phyloP scores from a whole-genome alignment of 768 basidiomycete species.

The Kwoniella sp. region DNA sequence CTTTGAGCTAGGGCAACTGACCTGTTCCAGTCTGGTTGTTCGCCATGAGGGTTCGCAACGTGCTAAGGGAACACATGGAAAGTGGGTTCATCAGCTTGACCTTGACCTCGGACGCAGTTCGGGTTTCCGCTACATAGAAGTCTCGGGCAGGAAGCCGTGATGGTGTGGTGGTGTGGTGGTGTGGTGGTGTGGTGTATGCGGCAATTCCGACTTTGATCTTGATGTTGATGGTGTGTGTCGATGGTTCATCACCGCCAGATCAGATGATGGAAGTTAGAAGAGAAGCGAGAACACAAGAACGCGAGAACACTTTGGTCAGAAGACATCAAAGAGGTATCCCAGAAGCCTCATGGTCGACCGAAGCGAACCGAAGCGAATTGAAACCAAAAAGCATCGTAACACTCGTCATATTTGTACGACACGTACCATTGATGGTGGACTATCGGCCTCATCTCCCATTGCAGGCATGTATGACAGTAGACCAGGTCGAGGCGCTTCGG shows the following conservation, averaged over 20 bases:
- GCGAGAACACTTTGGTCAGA: background rate
- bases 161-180: no score
- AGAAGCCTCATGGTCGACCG: background rate
- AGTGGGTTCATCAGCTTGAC: no score
- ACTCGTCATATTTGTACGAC: no score
- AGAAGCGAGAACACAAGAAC: no score
- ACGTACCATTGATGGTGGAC: constrained; percentile 16
- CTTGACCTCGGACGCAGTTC: no score
- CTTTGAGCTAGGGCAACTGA: background rate
- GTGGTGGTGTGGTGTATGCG: no score
- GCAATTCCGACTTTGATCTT: no score
- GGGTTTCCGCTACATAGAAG: no score
- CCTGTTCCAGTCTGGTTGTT: background rate
- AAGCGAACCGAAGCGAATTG: background rate
- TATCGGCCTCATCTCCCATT: constrained; percentile 9
- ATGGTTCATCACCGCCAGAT: no score
- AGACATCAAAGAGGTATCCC: background rate
- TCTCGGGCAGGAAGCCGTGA: no score
- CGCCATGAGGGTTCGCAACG: background rate
- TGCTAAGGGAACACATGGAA: background rate
- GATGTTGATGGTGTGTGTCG: no score
- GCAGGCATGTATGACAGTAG: constrained; percentile 13
- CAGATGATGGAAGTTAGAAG: background rate
- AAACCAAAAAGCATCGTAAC: no score
- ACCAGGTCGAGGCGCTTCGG: constrained; percentile 1